Evolutionary conservation across 2,329 filamentous ascomycete genomes (phyloP).

Genomic region (Alternaria sp.): DNA sequence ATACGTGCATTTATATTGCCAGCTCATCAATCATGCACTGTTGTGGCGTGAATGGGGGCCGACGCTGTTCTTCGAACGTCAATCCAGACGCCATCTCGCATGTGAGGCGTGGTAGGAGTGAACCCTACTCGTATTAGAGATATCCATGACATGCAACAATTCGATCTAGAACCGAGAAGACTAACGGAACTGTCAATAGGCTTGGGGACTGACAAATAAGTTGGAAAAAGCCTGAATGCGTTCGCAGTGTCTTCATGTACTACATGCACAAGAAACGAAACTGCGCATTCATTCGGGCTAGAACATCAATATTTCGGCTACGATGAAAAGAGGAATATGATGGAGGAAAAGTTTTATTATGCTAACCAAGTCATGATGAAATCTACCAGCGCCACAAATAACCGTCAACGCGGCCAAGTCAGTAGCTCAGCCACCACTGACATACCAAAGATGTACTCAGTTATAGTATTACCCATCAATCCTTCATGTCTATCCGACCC

Average conservation of each 20-base stretch:
- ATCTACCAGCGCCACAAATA: not conserved
- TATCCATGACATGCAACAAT: not conserved
- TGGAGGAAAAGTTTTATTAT: not conserved
- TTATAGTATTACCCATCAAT: accelerated
- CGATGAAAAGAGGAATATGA: not conserved
- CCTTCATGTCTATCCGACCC: not conserved
- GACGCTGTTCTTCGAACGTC: not conserved
- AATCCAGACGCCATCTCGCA: not conserved
- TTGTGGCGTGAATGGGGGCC: conserved; percentile 2
- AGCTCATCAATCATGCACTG: not conserved
- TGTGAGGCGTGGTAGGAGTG: not conserved
- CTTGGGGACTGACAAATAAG: not conserved
- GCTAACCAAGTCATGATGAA: not conserved
- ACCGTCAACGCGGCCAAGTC: no score
- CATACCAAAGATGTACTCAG: not conserved
- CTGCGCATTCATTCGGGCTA: no score
- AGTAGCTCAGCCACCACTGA: no score
- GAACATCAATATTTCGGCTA: not conserved
- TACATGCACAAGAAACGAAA: no score
- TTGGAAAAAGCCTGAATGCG: no score
- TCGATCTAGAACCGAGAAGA: not conserved
- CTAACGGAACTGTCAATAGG: not conserved
- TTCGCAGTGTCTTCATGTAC: no score
- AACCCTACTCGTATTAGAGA: not conserved
- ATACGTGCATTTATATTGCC: not conserved